Percentiles rank a stretch among this genome's conserved stretches.
These are phyloP conservation scores for Pseudogymnoascus sp. DNA, from an alignment of 2,329 filamentous ascomycete species.

Conservation along the genomic window DNA sequence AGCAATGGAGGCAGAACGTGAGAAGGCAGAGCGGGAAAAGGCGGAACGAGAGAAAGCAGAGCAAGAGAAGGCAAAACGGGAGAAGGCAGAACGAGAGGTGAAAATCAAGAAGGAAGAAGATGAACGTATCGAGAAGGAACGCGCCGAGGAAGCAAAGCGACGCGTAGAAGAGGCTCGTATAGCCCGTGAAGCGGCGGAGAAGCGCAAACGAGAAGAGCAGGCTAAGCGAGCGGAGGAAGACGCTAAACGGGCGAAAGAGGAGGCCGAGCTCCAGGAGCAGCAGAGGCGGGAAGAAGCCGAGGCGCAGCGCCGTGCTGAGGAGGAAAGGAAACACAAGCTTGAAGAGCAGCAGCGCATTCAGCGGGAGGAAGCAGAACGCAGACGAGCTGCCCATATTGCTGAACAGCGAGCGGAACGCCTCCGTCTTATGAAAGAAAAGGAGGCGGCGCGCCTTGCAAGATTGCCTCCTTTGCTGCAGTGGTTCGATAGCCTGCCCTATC, in stretches of 20 bases:
- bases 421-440: constrained; percentile 45
- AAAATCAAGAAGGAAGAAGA: constrained; percentile 17
- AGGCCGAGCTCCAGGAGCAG: constrained; percentile 36
- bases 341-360: constrained; percentile 39
- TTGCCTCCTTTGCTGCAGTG: constrained; percentile 53
- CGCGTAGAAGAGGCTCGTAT: constrained; percentile 13
- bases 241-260: constrained; percentile 27
- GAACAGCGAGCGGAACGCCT: constrained; percentile 33
- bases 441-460: constrained; percentile 46
- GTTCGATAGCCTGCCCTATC: constrained; percentile 46
- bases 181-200: constrained; percentile 26
- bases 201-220: constrained; percentile 12
- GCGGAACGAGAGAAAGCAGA: constrained; percentile 19
- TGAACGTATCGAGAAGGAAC: constrained; percentile 28
- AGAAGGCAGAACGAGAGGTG: constrained; percentile 20
- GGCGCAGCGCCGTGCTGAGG: constrained; percentile 42
- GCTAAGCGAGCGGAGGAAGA: constrained; percentile 14
- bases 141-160: constrained; percentile 21
- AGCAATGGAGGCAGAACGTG: constrained; percentile 18
- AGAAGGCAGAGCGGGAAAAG: constrained; percentile 29
- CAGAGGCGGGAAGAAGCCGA: constrained; percentile 40
- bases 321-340: constrained; percentile 41
- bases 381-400: constrained; percentile 40
- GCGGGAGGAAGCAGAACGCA: constrained; percentile 39
- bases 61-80: constrained; percentile 26